These are phyloP conservation scores for Syncephalis fuscata DNA, from an alignment of 371 early-diverging fungal genomes.

Conservation along the genomic window DNA sequence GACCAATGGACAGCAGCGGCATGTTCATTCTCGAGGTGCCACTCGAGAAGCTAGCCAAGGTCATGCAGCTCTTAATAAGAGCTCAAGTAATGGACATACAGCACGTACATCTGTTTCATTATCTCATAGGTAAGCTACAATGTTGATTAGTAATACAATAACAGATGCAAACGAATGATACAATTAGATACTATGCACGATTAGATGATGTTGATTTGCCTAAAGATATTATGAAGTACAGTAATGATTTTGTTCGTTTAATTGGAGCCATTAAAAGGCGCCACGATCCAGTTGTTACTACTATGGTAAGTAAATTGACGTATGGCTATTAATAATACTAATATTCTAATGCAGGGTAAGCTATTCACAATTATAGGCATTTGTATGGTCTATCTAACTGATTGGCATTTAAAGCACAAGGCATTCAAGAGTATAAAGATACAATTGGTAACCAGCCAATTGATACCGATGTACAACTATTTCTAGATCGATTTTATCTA, in stretches of 20 bases:
- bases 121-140: slow-evolving; percentile 4
- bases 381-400: background rate
- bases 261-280: slow-evolving; percentile 82
- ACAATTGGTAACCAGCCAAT: slow-evolving; percentile 30
- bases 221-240: slow-evolving; percentile 59
- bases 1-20: no score
- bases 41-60: no score
- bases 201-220: slow-evolving; percentile 41
- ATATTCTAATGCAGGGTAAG: background rate
- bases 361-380: background rate
- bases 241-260: slow-evolving; percentile 58
- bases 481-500: slow-evolving; percentile 95
- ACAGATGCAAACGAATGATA: background rate
- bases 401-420: slow-evolving; percentile 45
- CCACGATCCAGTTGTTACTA: slow-evolving; percentile 88
- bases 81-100: no score
- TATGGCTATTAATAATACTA: background rate
- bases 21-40: no score
- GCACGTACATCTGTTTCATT: slow-evolving; percentile 3
- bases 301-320: slow-evolving; percentile 31
- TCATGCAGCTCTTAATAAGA: no score
- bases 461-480: slow-evolving; percentile 75
- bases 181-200: slow-evolving; percentile 35
- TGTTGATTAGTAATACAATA: no score
- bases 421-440: slow-evolving; percentile 84